phyloP scores from a whole-genome alignment of 225 moss, liverwort and hornwort species.

The Straminergon stramineum region DNA sequence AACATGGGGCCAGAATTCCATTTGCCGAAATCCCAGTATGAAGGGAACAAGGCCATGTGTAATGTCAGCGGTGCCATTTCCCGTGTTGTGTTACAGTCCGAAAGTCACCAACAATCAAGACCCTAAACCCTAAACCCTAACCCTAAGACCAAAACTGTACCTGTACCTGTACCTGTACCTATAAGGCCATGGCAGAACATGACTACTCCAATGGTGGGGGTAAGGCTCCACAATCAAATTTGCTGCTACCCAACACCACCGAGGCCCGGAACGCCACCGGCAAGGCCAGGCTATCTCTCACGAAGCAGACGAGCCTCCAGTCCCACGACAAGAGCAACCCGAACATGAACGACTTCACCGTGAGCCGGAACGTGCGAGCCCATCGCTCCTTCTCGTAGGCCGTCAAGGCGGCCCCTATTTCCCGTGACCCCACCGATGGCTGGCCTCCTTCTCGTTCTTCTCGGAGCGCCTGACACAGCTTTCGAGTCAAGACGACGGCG shows the following conservation, averaged over 20 bases:
- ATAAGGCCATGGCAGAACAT: background rate
- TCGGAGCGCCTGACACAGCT: conserved; percentile 27
- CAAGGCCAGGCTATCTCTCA: conserved; percentile 30
- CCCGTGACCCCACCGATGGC: background rate
- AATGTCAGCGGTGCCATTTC: background rate
- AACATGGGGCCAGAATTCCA: too few relatives aligned
- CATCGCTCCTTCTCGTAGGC: conserved; percentile 43
- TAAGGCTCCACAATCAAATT: conserved; percentile 42
- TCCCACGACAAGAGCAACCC: conserved; percentile 25
- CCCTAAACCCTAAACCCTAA: background rate
- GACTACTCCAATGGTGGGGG: conserved; percentile 25
- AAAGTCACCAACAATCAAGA: background rate
- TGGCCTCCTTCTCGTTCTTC: background rate
- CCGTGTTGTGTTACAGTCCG: background rate
- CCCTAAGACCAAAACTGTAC: background rate
- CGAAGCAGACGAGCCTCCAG: conserved; percentile 15
- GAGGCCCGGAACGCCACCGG: conserved; percentile 30
- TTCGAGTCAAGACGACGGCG: conserved; percentile 24
- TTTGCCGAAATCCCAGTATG: background rate
- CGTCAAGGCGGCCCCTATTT: conserved; percentile 7
- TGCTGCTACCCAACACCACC: conserved; percentile 15
- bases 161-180: background rate
- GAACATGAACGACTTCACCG: conserved; percentile 30
- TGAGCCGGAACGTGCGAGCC: conserved; percentile 39
- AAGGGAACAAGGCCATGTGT: background rate